phyloP scores from a whole-genome alignment of 176 grass and related monocot genomes.

The Musa schizocarpa region DNA sequence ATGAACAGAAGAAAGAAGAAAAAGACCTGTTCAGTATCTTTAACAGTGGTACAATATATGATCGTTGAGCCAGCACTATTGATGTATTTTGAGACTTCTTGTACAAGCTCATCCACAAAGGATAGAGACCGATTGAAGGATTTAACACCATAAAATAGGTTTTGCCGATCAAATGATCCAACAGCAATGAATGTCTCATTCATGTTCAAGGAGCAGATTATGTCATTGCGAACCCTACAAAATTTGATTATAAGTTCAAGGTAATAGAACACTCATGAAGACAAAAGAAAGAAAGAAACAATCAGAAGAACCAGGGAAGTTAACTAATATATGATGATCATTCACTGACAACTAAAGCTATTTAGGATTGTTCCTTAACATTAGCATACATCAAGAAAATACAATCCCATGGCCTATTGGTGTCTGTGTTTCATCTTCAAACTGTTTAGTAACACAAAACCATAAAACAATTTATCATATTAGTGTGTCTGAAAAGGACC shows the following conservation, averaged over 20 bases:
- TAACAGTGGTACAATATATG: conserved; percentile 81
- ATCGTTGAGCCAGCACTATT: conserved; percentile 61
- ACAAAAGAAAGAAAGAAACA: neutral
- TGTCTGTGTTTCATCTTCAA: no score
- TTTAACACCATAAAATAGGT: conserved; percentile 83
- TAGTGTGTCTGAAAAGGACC: no score
- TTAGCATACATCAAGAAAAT: no score
- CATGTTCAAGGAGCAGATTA: conserved; percentile 63
- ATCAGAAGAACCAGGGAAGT: conserved; percentile 10
- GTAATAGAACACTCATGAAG: neutral
- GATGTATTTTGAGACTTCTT: conserved; percentile 62
- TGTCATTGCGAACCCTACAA: conserved; percentile 69
- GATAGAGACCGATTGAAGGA: conserved; percentile 45
- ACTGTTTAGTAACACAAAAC: no score
- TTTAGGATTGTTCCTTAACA: no score
- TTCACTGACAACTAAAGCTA: no score
- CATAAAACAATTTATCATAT: no score
- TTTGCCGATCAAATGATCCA: conserved; percentile 76
- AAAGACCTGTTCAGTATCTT: conserved; percentile 75
- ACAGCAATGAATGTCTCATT: conserved; percentile 44
- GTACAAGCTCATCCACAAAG: conserved; percentile 68
- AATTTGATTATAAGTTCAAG: conserved; percentile 14
- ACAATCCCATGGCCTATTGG: no score
- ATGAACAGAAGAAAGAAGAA: conserved; percentile 7
- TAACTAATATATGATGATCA: neutral